Base-by-base conservation (phyloP, 1,284 basidiomycete species). In the Naganishia sp. region DNA sequence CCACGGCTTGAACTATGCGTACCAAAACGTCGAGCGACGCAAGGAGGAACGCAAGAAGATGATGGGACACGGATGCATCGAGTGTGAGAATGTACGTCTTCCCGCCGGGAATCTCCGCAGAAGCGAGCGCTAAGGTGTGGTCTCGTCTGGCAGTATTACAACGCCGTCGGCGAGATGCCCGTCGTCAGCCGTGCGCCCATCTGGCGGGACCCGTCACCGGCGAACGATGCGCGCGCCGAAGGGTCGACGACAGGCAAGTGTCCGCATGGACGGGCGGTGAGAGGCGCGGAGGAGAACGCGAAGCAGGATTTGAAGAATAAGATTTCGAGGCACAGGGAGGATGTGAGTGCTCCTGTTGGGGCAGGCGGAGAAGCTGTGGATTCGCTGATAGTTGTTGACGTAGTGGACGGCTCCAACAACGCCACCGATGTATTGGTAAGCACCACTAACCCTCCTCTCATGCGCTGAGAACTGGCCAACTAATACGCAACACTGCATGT, bases 61-160 rank as follows among this genome's bases (percentile, higher is more conserved):
- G 83, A 83, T 88, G 56, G 93, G 85, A 6, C 86, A 83, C 1
- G 90, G 92, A 70, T 96, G 93, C 77, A 89, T 90, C 72, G 89
- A 87, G 68, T 96, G 93, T 76, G 84, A 83, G 50, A 89, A 88
- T 57, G 92, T 92, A 73, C 70, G 86, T 81, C 10, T 23, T 28
- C 52, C 46, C 9, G 28, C 33, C 21, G 21, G 7, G 42, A 25
- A 6, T 25, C 23, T 11, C 45, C 28, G 18, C 45, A 18, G 43
- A 25, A 5, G 6, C 3, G 10, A n/a, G 6, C 56, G 4, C 53
- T 33, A 46, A 15, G 52, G 56, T 33, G 45, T 28, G 11, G 52
- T 6, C 33, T 60, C 43, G 21, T 18, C 57, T 21, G 25, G 21
- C 68, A 94, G 91, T 94, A 92, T 74, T 94, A 93, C 74, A 83